phyloP scores from a whole-genome alignment of 2,329 filamentous ascomycete species.

The Seiridium unicorne region DNA sequence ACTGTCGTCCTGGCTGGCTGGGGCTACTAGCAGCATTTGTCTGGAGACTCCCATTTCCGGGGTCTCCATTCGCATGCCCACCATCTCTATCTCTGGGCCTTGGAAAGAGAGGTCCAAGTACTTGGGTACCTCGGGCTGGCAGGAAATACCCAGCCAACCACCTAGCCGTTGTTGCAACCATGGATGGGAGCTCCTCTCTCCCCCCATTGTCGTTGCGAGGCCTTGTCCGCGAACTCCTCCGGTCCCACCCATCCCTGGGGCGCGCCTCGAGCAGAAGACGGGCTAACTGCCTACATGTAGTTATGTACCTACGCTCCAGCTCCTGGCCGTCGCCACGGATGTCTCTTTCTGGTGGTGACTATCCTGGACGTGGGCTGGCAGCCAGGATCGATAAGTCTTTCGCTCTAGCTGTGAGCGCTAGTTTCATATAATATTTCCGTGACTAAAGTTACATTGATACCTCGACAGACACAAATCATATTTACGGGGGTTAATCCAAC shows the following conservation, averaged over 20 bases:
- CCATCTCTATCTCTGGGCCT: slow-evolving; percentile 8
- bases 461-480: not conserved
- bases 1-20: not conserved
- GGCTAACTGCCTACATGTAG: not conserved
- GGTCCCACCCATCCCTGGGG: not conserved
- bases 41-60: not conserved
- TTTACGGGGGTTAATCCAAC: not conserved
- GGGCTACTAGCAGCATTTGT: not conserved
- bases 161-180: not conserved
- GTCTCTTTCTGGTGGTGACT: not conserved
- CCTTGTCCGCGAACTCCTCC: not conserved
- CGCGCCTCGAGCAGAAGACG: not conserved
- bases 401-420: not conserved
- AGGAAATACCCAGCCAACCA: not conserved
- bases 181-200: not conserved
- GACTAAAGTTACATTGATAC: not conserved
- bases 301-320: not conserved
- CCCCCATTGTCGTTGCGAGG: not conserved
- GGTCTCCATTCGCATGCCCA: slow-evolving; percentile 12
- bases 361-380: not conserved
- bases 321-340: not conserved
- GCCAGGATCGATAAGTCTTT: not conserved
- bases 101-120: no score
- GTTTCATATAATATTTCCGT: not conserved
- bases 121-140: no score